phyloP scores from a whole-genome alignment of 2,329 filamentous ascomycete genomes.

The Emericellopsis cladophorae region DNA sequence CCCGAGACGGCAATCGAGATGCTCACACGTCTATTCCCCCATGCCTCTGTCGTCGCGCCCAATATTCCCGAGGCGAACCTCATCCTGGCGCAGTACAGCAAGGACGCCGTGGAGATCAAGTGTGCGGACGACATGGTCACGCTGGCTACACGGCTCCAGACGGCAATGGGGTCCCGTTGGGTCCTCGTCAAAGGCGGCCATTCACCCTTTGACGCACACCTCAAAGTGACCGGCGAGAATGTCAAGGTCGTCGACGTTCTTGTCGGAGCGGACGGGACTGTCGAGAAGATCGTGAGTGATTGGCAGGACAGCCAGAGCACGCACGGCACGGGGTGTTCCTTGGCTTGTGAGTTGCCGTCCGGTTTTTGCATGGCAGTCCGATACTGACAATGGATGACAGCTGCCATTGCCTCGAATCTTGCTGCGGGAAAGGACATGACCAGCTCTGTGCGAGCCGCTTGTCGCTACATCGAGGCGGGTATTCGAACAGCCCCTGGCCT shows the following conservation, averaged over 20 bases:
- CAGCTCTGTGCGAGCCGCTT: conserved; percentile 53
- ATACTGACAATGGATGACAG: conserved; percentile 17
- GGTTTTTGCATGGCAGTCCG: too few species aligned
- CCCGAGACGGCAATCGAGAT: conserved; percentile 49
- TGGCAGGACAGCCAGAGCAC: conserved; percentile 70
- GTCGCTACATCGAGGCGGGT: conserved; percentile 58
- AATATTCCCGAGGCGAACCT: conserved; percentile 65
- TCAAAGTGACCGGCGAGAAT: conserved; percentile 58
- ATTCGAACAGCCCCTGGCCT: conserved; percentile 52
- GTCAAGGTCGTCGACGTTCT: conserved; percentile 67
- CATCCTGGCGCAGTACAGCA: conserved; percentile 42
- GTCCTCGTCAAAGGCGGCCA: conserved; percentile 89
- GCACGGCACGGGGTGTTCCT: conserved; percentile 87
- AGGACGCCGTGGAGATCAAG: conserved; percentile 23
- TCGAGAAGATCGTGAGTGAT: conserved; percentile 52
- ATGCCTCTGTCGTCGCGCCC: conserved; percentile 59
- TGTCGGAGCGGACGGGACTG: conserved; percentile 41
- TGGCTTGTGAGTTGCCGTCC: conserved; percentile 56
- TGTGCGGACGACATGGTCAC: conserved; percentile 53
- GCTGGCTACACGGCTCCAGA: conserved; percentile 52
- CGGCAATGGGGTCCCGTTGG: conserved; percentile 57
- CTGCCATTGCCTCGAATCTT: conserved; percentile 65
- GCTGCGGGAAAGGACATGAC: conserved; percentile 43
- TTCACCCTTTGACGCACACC: conserved; percentile 52
- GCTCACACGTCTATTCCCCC: conserved; percentile 48